Evolutionary conservation across 495 filamentous ascomycete species (phyloP).

Genomic region (Pyronema domesticum): DNA sequence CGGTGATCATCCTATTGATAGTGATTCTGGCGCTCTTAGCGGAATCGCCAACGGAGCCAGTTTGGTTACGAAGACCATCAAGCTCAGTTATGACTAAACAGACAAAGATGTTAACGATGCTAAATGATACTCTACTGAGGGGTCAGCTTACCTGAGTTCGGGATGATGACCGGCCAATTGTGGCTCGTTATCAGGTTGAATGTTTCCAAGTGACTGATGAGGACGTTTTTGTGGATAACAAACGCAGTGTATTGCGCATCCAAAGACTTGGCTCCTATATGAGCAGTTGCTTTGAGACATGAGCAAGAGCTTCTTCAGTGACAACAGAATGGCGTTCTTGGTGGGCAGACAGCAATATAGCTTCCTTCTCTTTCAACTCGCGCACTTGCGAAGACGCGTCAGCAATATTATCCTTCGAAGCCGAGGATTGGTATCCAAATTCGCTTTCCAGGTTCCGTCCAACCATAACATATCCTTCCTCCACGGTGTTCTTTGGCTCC

Average conservation of each 20-base stretch:
- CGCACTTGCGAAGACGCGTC: too few species aligned
- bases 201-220: slow-evolving; percentile 16
- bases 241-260: slow-evolving; percentile 18
- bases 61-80: slow-evolving; percentile 15
- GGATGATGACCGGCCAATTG: slow-evolving; percentile 19
- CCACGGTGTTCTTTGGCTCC: background rate
- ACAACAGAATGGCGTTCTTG: slow-evolving; percentile 1
- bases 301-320: background rate
- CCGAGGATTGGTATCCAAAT: too few species aligned
- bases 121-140: too few species aligned
- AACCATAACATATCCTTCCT: slow-evolving; percentile 11
- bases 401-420: too few species aligned
- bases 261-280: slow-evolving; percentile 16
- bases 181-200: slow-evolving; percentile 16
- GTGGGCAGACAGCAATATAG: slow-evolving; percentile 11
- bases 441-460: slow-evolving; percentile 8
- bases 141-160: slow-evolving; percentile 23
- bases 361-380: slow-evolving; percentile 15
- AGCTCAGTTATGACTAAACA: slow-evolving; percentile 23
- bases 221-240: slow-evolving; percentile 24
- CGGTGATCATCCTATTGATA: slow-evolving; percentile 16
- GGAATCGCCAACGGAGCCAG: slow-evolving; percentile 12
- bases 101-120: too few species aligned
- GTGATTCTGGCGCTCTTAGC: slow-evolving; percentile 17
- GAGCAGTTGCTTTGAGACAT: background rate